These are phyloP conservation scores for Dunaliella primolecta DNA, from an alignment of 139 green algal genomes.

Conservation along the genomic window DNA sequence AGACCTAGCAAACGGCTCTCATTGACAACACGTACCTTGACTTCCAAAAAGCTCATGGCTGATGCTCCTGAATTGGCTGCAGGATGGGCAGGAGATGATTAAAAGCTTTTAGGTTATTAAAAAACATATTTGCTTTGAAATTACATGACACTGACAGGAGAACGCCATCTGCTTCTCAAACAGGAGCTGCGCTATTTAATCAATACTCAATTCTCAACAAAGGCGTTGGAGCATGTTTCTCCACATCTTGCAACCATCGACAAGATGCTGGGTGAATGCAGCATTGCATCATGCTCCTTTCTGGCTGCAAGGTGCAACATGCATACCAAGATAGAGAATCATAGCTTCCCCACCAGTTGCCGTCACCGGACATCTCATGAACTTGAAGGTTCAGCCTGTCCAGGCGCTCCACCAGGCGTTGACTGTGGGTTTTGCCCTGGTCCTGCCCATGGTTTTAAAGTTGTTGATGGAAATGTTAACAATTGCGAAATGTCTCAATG, in stretches of 20 bases:
- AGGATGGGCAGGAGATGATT: background rate
- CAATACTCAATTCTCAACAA: background rate
- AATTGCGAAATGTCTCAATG: background rate
- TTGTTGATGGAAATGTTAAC: background rate
- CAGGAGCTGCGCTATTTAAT: no score
- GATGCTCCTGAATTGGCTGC: constrained; percentile 57
- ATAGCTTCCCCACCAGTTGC: constrained; percentile 65
- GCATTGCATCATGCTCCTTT: no score
- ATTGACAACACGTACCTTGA: no score
- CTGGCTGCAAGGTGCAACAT: no score
- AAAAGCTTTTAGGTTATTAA: background rate
- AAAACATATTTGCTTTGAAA: background rate
- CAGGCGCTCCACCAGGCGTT: constrained; percentile 42
- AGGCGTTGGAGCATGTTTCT: no score
- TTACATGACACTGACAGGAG: background rate
- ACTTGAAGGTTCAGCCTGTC: constrained; percentile 57
- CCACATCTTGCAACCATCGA: no score
- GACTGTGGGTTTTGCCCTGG: background rate
- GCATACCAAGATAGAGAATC: no score
- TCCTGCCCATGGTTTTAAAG: background rate
- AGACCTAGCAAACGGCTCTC: no score
- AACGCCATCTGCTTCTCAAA: background rate
- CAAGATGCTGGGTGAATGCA: background rate
- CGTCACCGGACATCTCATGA: constrained; percentile 50
- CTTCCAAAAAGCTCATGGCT: constrained; percentile 53